Conservation (phyloP, 345 rosid genomes). For the Aegle marmelos region DNA sequence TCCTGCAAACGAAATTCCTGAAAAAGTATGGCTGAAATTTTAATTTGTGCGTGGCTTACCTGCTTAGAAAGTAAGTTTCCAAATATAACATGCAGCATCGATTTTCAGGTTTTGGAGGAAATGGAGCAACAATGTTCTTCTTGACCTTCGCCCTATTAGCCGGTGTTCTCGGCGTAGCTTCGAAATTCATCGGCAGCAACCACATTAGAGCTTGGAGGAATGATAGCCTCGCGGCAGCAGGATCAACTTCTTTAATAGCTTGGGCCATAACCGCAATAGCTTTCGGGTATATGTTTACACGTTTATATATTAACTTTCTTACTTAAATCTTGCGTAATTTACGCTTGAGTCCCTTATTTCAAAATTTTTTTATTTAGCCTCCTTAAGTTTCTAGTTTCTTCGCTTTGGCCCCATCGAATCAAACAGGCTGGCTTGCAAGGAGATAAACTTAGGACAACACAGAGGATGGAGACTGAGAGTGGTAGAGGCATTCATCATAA, state of each 20-base stretch:
- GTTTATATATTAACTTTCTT: no score
- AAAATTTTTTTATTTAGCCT: no score
- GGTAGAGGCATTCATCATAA: constrained; percentile 73
- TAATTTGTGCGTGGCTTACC: no score
- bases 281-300: constrained; percentile 43
- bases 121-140: constrained; percentile 85
- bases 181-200: constrained; percentile 67
- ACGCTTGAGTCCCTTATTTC: no score
- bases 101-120: constrained; percentile 72
- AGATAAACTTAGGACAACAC: constrained; percentile 77
- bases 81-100: neutral
- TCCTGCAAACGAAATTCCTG: no score
- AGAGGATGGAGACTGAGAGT: constrained; percentile 80
- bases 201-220: constrained; percentile 81
- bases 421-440: constrained; percentile 78
- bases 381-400: no score
- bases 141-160: constrained; percentile 60
- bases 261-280: constrained; percentile 86
- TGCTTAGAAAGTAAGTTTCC: no score
- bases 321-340: no score
- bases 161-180: constrained; percentile 58
- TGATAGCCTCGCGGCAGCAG: constrained; percentile 82
- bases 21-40: no score
- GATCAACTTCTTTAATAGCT: constrained; percentile 57
- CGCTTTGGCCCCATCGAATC: no score